Percentiles rank a stretch among this genome's conserved stretches.
phyloP scores from a whole-genome alignment of 2,329 filamentous ascomycete species.

The Waltergamsia citrina region DNA sequence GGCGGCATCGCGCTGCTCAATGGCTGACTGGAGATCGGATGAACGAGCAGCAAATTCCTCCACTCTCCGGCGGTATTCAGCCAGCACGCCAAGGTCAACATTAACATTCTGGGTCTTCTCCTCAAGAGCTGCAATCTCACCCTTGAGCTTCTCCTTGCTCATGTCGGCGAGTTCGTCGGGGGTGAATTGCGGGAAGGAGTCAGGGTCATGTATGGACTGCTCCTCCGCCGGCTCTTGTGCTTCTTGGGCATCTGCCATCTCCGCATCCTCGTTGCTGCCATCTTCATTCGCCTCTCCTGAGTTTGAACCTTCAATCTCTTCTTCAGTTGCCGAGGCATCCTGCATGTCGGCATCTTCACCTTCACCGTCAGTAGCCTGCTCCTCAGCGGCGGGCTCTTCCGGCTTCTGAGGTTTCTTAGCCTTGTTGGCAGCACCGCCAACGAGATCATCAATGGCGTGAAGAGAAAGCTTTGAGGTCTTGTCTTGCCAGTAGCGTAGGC shows the following conservation, averaged over 20 bases:
- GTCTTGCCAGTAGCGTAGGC: slow-evolving; percentile 77
- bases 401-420: slow-evolving; percentile 8
- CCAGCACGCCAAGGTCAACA: slow-evolving; percentile 81
- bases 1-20: slow-evolving; percentile 70
- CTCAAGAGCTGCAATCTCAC: slow-evolving; percentile 52
- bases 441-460: slow-evolving; percentile 69
- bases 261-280: slow-evolving; percentile 7
- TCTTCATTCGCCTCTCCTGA: slow-evolving; percentile 1
- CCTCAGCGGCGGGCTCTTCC: slow-evolving; percentile 11
- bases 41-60: slow-evolving; percentile 74
- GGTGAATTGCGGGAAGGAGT: slow-evolving; percentile 70
- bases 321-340: slow-evolving; percentile 10
- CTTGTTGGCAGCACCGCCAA: slow-evolving; percentile 22
- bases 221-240: slow-evolving; percentile 12
- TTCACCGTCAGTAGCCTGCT: slow-evolving; percentile 13
- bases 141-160: slow-evolving; percentile 51
- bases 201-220: slow-evolving; percentile 12
- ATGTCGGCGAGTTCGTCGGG: slow-evolving; percentile 59
- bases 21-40: slow-evolving; percentile 72
- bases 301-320: slow-evolving; percentile 1
- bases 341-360: slow-evolving; percentile 22
- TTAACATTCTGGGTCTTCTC: slow-evolving; percentile 73
- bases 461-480: slow-evolving; percentile 77
- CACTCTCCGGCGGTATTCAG: slow-evolving; percentile 78
- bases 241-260: slow-evolving; percentile 14